Percentiles rank a stretch among this genome's conserved stretches.
Evolutionary conservation across 768 basidiomycete genomes (phyloP).

Genomic region (Gyrodon lividus): DNA sequence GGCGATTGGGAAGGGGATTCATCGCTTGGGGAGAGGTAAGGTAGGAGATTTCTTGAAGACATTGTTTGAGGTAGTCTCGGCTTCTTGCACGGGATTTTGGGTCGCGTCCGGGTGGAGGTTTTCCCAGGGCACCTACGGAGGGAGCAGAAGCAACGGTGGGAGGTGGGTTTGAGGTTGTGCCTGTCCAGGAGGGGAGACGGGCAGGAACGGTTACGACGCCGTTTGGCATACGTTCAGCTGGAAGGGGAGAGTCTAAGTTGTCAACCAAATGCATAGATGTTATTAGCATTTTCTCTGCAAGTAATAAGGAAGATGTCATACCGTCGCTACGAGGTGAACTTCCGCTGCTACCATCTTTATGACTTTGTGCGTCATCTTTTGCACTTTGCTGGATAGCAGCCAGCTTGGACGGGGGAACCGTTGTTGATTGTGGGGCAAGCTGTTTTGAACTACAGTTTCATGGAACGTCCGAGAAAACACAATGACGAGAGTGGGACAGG

Average conservation of each 20-base stretch:
- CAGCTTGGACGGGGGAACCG: slow-evolving; percentile 65
- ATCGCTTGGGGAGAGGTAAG: slow-evolving; percentile 95
- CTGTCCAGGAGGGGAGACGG: slow-evolving; percentile 58
- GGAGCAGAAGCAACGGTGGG: slow-evolving; percentile 19
- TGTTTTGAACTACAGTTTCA: slow-evolving; percentile 68
- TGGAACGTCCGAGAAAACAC: slow-evolving; percentile 22
- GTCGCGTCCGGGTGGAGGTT: slow-evolving; percentile 79
- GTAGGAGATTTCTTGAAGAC: slow-evolving; percentile 97
- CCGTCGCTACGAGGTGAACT: slow-evolving; percentile 89
- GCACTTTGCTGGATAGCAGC: slow-evolving; percentile 57
- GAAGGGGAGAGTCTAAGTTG: slow-evolving; percentile 65
- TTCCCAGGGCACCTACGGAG: slow-evolving; percentile 52
- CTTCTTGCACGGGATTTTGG: slow-evolving; percentile 95
- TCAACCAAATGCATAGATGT: slow-evolving; percentile 1
- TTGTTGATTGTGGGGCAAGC: slow-evolving; percentile 53
- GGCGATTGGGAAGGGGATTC: slow-evolving; percentile 92
- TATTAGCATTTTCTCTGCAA: slow-evolving; percentile 5
- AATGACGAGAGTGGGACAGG: slow-evolving; percentile 30
- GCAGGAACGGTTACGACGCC: slow-evolving; percentile 49
- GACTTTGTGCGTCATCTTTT: slow-evolving; percentile 71
- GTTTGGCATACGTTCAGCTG: slow-evolving; percentile 67
- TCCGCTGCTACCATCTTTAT: slow-evolving; percentile 75
- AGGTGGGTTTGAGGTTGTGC: slow-evolving; percentile 40
- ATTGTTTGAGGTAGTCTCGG: slow-evolving; percentile 98
- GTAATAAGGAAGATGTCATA: slow-evolving; percentile 27